Evolutionary conservation across 768 basidiomycete genomes (phyloP).

Genomic region (Agrocybe praecox): DNA sequence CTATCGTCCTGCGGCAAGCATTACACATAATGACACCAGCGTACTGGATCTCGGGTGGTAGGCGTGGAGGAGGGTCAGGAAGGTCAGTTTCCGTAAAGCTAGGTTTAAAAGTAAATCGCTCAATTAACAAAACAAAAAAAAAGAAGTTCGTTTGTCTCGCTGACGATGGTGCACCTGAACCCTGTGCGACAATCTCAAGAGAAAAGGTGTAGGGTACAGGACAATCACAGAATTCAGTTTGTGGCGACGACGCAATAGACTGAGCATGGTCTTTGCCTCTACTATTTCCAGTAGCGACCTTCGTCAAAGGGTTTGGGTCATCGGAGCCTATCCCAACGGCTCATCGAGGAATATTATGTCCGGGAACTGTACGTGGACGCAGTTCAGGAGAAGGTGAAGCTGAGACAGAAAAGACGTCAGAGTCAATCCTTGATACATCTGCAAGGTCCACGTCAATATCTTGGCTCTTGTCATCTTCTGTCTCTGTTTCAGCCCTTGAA

Average conservation of each 20-base stretch:
- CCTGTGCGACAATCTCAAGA: background rate
- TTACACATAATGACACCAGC: slow-evolving; percentile 99
- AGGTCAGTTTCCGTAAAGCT: slow-evolving; percentile 75
- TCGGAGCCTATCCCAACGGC: slow-evolving; percentile 46
- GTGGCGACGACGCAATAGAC: slow-evolving; percentile 11
- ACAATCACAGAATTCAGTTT: too few species aligned
- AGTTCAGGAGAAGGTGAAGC: too few species aligned
- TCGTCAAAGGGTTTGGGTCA: slow-evolving; percentile 36
- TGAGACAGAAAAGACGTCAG: too few species aligned
- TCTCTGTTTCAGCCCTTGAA: too few species aligned
- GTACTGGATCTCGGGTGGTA: slow-evolving; percentile 93
- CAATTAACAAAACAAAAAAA: slow-evolving; percentile 91
- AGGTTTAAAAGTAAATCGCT: slow-evolving; percentile 94
- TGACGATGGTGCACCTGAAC: slow-evolving; percentile 20
- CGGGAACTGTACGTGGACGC: too few species aligned
- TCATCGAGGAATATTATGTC: too few species aligned
- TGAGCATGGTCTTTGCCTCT: slow-evolving; percentile 23
- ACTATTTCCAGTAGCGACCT: slow-evolving; percentile 29
- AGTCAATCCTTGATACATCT: too few species aligned
- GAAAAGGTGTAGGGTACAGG: too few species aligned
- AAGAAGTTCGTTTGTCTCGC: slow-evolving; percentile 85
- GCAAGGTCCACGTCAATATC: too few species aligned
- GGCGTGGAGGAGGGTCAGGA: slow-evolving; percentile 66
- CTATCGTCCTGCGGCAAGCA: slow-evolving; percentile 95
- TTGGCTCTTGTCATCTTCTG: too few species aligned